Evolutionary conservation across 371 early-diverging fungal species (phyloP).

Genomic region (Mortierella sp.): DNA sequence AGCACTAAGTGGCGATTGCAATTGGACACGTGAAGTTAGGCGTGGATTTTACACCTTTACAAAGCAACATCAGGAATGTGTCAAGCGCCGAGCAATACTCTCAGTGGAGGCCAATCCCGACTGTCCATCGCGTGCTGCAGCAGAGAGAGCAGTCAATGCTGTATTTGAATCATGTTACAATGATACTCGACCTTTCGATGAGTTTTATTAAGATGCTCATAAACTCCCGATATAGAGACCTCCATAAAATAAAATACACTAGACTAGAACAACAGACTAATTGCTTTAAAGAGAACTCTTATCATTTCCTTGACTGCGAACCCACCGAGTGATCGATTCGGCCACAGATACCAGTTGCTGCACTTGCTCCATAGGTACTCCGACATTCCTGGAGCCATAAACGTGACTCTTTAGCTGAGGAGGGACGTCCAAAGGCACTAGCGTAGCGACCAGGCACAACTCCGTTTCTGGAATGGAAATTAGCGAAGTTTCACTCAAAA

Average conservation of each 20-base stretch:
- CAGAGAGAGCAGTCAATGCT: conserved; percentile 88
- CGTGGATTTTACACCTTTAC: conserved; percentile 82
- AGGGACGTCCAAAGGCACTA: conserved; percentile 64
- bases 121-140: conserved; percentile 81
- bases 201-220: conserved; percentile 71
- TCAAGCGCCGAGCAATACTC: conserved; percentile 88
- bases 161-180: conserved; percentile 94
- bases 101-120: conserved; percentile 81
- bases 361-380: conserved; percentile 53
- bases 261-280: not conserved
- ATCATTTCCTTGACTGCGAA: conserved; percentile 32
- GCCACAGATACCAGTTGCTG: conserved; percentile 45
- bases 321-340: conserved; percentile 36
- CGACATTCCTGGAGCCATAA: conserved; percentile 45
- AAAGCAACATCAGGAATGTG: conserved; percentile 95
- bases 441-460: conserved; percentile 63
- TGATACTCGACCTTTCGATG: conserved; percentile 95
- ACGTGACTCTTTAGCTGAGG: conserved; percentile 66
- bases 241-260: not conserved
- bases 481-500: conserved; percentile 35
- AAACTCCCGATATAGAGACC: not conserved
- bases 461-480: conserved; percentile 57
- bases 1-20: conserved; percentile 93
- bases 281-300: conserved; percentile 35
- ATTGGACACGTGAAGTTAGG: conserved; percentile 88